These are phyloP conservation scores for Leishmania lainsoni DNA, from an alignment of 208 protist species.

Conservation along the genomic window DNA sequence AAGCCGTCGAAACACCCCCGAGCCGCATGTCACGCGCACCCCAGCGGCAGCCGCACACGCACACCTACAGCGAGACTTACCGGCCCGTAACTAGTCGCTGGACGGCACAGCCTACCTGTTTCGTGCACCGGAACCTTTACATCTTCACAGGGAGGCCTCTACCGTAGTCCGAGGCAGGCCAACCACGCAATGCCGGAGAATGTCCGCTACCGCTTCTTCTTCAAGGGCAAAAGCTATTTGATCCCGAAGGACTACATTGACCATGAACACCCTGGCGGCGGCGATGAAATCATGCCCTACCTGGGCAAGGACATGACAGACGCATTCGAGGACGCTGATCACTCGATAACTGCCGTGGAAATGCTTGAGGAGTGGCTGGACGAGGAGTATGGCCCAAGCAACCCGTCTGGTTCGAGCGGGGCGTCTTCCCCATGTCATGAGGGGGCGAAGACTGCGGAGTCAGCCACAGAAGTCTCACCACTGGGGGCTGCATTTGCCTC, in stretches of 20 bases:
- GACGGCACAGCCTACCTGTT: background rate
- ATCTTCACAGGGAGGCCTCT: background rate
- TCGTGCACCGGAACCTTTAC: background rate
- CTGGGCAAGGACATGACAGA: slow-evolving; percentile 39
- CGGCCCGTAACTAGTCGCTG: background rate
- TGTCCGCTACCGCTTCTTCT: slow-evolving; percentile 32
- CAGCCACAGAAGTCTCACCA: background rate
- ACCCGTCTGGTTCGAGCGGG: background rate
- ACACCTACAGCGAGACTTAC: background rate
- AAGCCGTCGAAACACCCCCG: background rate
- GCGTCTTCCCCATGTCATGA: background rate
- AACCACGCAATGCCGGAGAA: slow-evolving; percentile 3
- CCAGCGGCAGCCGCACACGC: background rate
- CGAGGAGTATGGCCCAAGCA: slow-evolving; percentile 14
- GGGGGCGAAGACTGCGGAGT: background rate
- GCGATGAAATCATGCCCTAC: slow-evolving; percentile 30
- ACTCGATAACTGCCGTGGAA: slow-evolving; percentile 34
- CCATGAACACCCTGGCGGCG: slow-evolving; percentile 45
- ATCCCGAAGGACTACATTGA: slow-evolving; percentile 36
- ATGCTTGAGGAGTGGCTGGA: slow-evolving; percentile 44
- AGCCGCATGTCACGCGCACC: background rate
- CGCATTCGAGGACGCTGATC: slow-evolving; percentile 40
- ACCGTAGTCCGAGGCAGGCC: too few species aligned
- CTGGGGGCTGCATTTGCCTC: background rate
- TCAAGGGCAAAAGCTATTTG: slow-evolving; percentile 31